Evolutionary conservation across 805 yeast species (phyloP).

Genomic region (Hanseniaspora singularis): DNA sequence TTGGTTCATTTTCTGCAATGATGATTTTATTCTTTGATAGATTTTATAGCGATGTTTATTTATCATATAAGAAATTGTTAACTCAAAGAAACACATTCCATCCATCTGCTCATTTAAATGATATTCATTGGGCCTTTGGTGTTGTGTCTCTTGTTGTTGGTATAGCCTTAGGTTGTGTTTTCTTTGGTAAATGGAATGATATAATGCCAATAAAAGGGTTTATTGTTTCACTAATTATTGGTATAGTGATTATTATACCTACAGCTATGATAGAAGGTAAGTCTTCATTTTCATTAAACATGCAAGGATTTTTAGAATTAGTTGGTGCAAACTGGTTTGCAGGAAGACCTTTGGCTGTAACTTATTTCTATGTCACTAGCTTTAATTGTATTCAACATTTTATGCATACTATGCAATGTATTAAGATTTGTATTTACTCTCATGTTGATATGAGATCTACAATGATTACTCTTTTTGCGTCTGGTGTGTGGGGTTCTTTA

Average conservation of each 20-base stretch:
- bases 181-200: slow-evolving; percentile 33
- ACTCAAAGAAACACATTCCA: slow-evolving; percentile 13
- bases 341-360: slow-evolving; percentile 48
- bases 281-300: slow-evolving; percentile 47
- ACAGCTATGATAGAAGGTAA: slow-evolving; percentile 49
- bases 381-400: slow-evolving; percentile 39
- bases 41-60: slow-evolving; percentile 39
- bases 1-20: slow-evolving; percentile 51
- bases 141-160: slow-evolving; percentile 44
- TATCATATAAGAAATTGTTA: slow-evolving; percentile 27
- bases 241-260: slow-evolving; percentile 47
- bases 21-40: slow-evolving; percentile 40
- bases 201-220: slow-evolving; percentile 32
- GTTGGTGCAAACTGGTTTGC: slow-evolving; percentile 56
- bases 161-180: slow-evolving; percentile 35
- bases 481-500: slow-evolving; percentile 36
- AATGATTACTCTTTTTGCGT: slow-evolving; percentile 39
- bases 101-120: slow-evolving; percentile 39
- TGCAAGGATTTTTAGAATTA: slow-evolving; percentile 52
- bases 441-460: slow-evolving; percentile 52
- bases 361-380: slow-evolving; percentile 41
- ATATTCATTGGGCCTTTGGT: slow-evolving; percentile 41
- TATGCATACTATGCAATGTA: slow-evolving; percentile 38
- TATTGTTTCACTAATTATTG: slow-evolving; percentile 44
- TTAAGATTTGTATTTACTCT: slow-evolving; percentile 54